Evolutionary conservation across 768 basidiomycete species (phyloP).

Genomic region (Lactarius hengduanensis): DNA sequence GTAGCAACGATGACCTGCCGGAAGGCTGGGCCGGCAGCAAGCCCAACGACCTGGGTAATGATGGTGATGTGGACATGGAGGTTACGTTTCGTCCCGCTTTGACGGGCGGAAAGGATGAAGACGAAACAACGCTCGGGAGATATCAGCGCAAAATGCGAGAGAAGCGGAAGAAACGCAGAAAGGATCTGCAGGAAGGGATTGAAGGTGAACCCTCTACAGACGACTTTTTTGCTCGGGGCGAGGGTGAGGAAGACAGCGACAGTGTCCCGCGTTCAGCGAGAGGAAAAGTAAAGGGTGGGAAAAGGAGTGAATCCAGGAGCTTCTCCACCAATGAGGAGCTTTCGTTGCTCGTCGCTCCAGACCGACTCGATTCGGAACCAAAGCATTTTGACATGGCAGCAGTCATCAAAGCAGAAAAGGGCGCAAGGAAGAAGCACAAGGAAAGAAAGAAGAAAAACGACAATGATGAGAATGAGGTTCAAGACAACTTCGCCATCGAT

Average conservation of each 20-base stretch:
- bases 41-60: slow-evolving; percentile 37
- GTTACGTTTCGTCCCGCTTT: slow-evolving; percentile 93
- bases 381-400: slow-evolving; percentile 91
- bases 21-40: slow-evolving; percentile 76
- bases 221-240: slow-evolving; percentile 72
- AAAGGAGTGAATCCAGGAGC: slow-evolving; percentile 13
- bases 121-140: slow-evolving; percentile 87
- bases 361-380: slow-evolving; percentile 52
- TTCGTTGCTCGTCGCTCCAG: slow-evolving; percentile 57
- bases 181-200: slow-evolving; percentile 49
- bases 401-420: slow-evolving; percentile 84
- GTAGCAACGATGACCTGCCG: slow-evolving; percentile 64
- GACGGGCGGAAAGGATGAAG: slow-evolving; percentile 48
- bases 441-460: slow-evolving; percentile 46
- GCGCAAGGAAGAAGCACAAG: slow-evolving; percentile 42
- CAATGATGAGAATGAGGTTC: slow-evolving; percentile 60
- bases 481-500: slow-evolving; percentile 81
- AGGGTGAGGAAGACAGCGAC: slow-evolving; percentile 37
- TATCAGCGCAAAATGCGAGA: slow-evolving; percentile 91
- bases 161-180: slow-evolving; percentile 80
- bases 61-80: slow-evolving; percentile 79
- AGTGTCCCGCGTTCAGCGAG: slow-evolving; percentile 29
- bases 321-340: slow-evolving; percentile 62
- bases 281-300: slow-evolving; percentile 14
- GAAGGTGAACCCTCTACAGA: slow-evolving; percentile 43